Percentiles rank a stretch among this genome's conserved stretches.
phyloP scores from a whole-genome alignment of 2,329 filamentous ascomycete genomes.

The Phialocephala subalpina region DNA sequence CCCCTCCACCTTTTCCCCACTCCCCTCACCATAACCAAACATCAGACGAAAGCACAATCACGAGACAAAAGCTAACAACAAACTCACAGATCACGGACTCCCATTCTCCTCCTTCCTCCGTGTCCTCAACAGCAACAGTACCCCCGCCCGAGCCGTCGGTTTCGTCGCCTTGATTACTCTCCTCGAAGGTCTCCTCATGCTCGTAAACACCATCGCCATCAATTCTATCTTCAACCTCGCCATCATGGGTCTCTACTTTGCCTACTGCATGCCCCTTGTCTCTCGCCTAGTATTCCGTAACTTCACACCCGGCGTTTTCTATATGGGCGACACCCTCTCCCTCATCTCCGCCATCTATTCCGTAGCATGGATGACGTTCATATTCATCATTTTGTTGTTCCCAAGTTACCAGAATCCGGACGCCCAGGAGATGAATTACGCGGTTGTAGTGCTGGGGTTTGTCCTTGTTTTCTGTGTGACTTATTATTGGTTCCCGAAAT shows the following conservation, averaged over 20 bases:
- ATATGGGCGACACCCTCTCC: slow-evolving; percentile 41
- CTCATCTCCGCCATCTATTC: slow-evolving; percentile 39
- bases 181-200: slow-evolving; percentile 44
- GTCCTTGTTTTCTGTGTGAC: slow-evolving; percentile 42
- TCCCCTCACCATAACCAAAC: not conserved
- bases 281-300: slow-evolving; percentile 39
- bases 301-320: slow-evolving; percentile 44
- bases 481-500: slow-evolving; percentile 42
- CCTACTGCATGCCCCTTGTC: slow-evolving; percentile 45
- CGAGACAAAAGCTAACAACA: not conserved
- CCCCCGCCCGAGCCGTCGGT: slow-evolving; percentile 41
- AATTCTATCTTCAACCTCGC: slow-evolving; percentile 46
- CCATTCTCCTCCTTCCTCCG: slow-evolving; percentile 42
- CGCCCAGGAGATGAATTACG: slow-evolving; percentile 44
- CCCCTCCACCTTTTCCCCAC: not conserved
- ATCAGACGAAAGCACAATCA: not conserved
- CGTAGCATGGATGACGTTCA: slow-evolving; percentile 44
- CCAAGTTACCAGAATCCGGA: slow-evolving; percentile 37
- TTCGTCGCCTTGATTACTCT: slow-evolving; percentile 41
- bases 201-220: slow-evolving; percentile 45
- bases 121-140: slow-evolving; percentile 40
- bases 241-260: slow-evolving; percentile 46
- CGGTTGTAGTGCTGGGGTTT: slow-evolving; percentile 41
- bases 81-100: slow-evolving; percentile 42
- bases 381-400: slow-evolving; percentile 43